phyloP scores from a whole-genome alignment of 73 alveolate species.

The Stentor roeselii region DNA sequence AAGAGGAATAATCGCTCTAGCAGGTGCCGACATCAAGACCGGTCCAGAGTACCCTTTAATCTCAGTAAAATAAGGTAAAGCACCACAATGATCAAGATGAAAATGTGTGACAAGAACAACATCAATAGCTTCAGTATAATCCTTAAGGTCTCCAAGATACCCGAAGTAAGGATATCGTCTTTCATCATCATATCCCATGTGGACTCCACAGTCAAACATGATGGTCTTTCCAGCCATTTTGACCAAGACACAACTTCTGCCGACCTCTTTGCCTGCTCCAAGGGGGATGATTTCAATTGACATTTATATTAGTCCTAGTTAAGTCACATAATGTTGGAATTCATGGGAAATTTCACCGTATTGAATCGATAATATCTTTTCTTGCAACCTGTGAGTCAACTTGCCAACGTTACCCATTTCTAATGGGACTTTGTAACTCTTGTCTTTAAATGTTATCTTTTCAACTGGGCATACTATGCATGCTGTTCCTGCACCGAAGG shows the following conservation, averaged over 20 bases:
- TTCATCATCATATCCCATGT: conserved; percentile 81
- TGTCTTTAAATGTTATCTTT: conserved; percentile 42
- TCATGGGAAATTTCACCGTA: too few species aligned
- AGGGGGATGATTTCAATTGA: conserved; percentile 83
- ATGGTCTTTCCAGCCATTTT: conserved; percentile 78
- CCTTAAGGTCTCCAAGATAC: conserved; percentile 28
- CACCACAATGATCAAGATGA: conserved; percentile 99
- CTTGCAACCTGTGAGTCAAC: too few species aligned
- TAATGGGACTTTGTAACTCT: too few species aligned
- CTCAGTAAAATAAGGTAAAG: conserved; percentile 97
- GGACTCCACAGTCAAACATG: conserved; percentile 97
- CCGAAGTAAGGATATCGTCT: conserved; percentile 58
- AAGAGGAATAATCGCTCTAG: conserved; percentile 95
- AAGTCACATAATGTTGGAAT: too few species aligned
- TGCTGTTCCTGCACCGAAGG: conserved; percentile 83
- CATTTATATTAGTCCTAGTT: conserved; percentile 46
- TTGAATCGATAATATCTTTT: too few species aligned
- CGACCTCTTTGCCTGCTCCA: conserved; percentile 99
- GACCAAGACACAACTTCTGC: conserved; percentile 91
- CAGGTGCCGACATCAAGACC: conserved; percentile 92
- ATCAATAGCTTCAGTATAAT: conserved; percentile 54
- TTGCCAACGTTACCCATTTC: conserved; percentile 40
- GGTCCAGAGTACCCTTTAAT: conserved; percentile 73
- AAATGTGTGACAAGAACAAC: conserved; percentile 91
- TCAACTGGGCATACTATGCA: conserved; percentile 67